phyloP scores from a whole-genome alignment of 352 stramenopile species.

The Thraustotheca clavata region DNA sequence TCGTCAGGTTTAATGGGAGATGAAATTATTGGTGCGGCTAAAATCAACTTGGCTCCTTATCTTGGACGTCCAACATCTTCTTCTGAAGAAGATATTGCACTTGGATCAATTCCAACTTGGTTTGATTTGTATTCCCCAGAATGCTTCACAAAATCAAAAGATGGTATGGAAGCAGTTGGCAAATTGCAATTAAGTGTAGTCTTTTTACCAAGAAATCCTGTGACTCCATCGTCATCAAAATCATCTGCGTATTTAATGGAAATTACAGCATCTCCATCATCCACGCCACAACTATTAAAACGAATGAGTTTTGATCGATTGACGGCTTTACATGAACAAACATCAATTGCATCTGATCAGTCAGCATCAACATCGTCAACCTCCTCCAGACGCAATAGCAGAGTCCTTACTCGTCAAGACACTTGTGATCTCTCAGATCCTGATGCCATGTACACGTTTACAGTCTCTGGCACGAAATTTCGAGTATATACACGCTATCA shows the following conservation, averaged over 20 bases:
- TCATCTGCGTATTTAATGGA: not conserved
- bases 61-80: conserved; percentile 42
- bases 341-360: conserved; percentile 37
- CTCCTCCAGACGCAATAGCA: not conserved
- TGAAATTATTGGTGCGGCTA: conserved; percentile 61
- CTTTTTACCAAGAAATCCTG: conserved; percentile 38
- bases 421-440: conserved; percentile 1
- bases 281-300: conserved; percentile 26
- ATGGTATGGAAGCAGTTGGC: conserved; percentile 23
- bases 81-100: conserved; percentile 59
- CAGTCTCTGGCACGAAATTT: conserved; percentile 20
- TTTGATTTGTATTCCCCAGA: conserved; percentile 60
- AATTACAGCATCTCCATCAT: not conserved
- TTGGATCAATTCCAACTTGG: conserved; percentile 60
- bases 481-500: conserved; percentile 27
- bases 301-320: conserved; percentile 74
- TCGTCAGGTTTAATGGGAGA: conserved; percentile 65
- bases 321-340: conserved; percentile 61
- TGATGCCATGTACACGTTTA: conserved; percentile 63
- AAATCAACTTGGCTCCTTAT: conserved; percentile 69
- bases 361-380: conserved; percentile 30
- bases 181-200: conserved; percentile 70
- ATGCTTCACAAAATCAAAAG: not conserved
- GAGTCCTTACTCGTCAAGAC: not conserved
- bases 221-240: too few species aligned